phyloP scores from a whole-genome alignment of 2,329 filamentous ascomycete genomes.

The Paraphoma sp. region DNA sequence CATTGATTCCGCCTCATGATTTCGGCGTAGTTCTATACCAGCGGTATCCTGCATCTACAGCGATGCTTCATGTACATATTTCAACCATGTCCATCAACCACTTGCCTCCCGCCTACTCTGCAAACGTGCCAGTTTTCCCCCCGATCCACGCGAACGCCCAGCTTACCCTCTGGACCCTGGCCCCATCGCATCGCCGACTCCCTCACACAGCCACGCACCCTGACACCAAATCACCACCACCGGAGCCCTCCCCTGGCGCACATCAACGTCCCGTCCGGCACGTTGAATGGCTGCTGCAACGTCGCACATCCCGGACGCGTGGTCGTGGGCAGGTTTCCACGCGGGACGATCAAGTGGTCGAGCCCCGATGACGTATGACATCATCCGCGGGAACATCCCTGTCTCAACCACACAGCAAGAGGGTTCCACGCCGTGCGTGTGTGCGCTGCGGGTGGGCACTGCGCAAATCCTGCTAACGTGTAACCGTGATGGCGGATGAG shows the following conservation, averaged over 20 bases:
- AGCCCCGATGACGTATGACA: slow-evolving; percentile 22
- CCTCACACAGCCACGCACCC: not conserved
- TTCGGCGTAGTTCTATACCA: not conserved
- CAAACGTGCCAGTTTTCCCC: too few relatives aligned
- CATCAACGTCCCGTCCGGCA: slow-evolving; percentile 7
- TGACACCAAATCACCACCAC: not conserved
- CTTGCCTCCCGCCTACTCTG: too few relatives aligned
- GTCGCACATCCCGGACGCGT: slow-evolving; percentile 3
- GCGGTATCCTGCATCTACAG: not conserved
- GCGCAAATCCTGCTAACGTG: slow-evolving; percentile 12
- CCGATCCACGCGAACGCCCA: not conserved
- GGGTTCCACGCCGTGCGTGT: not conserved
- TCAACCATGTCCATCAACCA: not conserved
- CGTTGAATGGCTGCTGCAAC: not conserved
- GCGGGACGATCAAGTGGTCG: slow-evolving; percentile 22
- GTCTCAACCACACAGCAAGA: slow-evolving; percentile 3
- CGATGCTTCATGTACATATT: not conserved
- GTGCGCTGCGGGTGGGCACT: not conserved
- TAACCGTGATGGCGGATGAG: slow-evolving; percentile 17
- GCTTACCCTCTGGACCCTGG: not conserved
- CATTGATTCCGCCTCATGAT: not conserved
- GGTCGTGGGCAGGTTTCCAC: slow-evolving; percentile 14
- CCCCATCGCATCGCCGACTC: not conserved
- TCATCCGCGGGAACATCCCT: slow-evolving; percentile 12
- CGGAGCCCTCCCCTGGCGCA: not conserved